Conservation (phyloP, 2,329 filamentous ascomycete genomes). For the Nigrograna mackinnonii region DNA sequence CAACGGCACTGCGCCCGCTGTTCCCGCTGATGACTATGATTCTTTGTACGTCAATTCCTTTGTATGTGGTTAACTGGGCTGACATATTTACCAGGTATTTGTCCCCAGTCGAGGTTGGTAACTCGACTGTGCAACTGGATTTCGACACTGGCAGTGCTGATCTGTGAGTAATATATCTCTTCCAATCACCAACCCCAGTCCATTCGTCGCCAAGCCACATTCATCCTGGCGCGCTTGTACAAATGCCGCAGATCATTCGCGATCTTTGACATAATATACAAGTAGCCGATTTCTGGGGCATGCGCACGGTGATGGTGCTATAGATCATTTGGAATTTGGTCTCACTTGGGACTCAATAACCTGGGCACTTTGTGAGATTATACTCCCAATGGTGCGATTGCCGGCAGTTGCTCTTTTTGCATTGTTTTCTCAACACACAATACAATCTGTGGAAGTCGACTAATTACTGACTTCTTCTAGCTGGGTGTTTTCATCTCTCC, state of each 20-base stretch:
- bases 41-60: slow-evolving; percentile 32
- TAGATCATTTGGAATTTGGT: no score
- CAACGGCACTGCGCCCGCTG: slow-evolving; percentile 43
- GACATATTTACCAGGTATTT: slow-evolving; percentile 26
- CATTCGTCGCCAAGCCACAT: slow-evolving; percentile 10
- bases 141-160: slow-evolving; percentile 73
- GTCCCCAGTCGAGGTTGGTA: slow-evolving; percentile 64
- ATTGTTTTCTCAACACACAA: no score
- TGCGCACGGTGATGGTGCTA: no score
- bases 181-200: slow-evolving; percentile 2
- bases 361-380: no score
- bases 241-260: slow-evolving; percentile 6
- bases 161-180: slow-evolving; percentile 54
- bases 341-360: no score
- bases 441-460: no score
- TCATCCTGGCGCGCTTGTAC: slow-evolving; percentile 5
- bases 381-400: no score
- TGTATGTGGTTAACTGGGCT: no score
- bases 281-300: slow-evolving; percentile 1
- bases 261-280: slow-evolving; percentile 12
- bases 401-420: no score
- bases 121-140: slow-evolving; percentile 66
- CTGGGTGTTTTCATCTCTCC: slow-evolving; percentile 69
- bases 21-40: slow-evolving; percentile 43
- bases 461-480: slow-evolving; percentile 40